A percentile compares a stretch with the other conserved stretches of the same genome.
Conservation (phyloP, 441 rosid genomes). For the Dalechampia spathulata region DNA sequence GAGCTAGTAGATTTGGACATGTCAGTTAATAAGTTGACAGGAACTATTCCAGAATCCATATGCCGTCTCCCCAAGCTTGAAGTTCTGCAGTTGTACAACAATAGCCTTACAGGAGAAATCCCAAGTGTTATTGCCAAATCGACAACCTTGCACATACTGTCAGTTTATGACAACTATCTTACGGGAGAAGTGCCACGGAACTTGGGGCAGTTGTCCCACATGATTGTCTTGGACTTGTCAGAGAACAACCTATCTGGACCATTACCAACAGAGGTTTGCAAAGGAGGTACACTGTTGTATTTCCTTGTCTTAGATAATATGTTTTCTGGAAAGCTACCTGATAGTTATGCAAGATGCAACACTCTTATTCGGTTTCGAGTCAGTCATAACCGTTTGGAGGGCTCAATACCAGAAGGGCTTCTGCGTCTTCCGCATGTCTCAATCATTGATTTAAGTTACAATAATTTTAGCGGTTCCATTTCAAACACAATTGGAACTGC, state of each 20-base stretch:
- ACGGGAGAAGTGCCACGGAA: conserved; percentile 69
- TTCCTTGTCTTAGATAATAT: conserved; percentile 65
- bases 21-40: conserved; percentile 70
- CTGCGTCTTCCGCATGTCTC: conserved; percentile 76
- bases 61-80: conserved; percentile 73
- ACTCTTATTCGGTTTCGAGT: conserved; percentile 81
- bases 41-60: conserved; percentile 66
- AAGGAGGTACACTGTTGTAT: conserved; percentile 66
- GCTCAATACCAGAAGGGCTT: conserved; percentile 54
- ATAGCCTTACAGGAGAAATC: conserved; percentile 81
- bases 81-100: conserved; percentile 84
- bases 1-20: conserved; percentile 81
- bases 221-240: conserved; percentile 69
- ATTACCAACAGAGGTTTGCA: conserved; percentile 62
- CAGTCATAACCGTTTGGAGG: conserved; percentile 55
- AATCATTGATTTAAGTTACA: conserved; percentile 70
- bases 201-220: conserved; percentile 48
- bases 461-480: conserved; percentile 60
- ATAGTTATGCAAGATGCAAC: conserved; percentile 53
- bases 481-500: conserved; percentile 46
- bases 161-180: conserved; percentile 65
- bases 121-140: conserved; percentile 58
- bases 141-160: conserved; percentile 51
- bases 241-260: conserved; percentile 74
- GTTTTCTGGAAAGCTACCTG: conserved; percentile 65